Evolutionary conservation across 1,284 basidiomycete species (phyloP).

Genomic region (Agaricales sp.): DNA sequence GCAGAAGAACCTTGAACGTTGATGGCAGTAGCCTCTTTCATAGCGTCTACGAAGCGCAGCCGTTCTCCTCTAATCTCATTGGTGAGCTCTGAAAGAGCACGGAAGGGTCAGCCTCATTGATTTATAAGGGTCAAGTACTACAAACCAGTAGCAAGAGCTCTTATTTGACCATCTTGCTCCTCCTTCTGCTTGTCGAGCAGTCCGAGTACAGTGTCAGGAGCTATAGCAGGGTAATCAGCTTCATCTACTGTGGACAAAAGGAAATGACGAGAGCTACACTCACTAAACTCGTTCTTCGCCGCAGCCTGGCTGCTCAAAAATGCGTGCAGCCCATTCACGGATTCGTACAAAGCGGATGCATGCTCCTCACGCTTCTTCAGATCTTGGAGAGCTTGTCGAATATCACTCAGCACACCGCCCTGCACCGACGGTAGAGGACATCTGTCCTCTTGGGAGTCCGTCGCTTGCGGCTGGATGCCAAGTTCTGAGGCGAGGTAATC

Average conservation of each 20-base stretch:
- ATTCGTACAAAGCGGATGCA: background rate
- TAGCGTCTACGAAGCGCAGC: constrained; percentile 79
- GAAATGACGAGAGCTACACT: constrained; percentile 20
- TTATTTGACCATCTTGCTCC: constrained; percentile 60
- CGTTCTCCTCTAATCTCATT: constrained; percentile 78
- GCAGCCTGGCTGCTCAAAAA: background rate
- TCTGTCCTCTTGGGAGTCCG: constrained; percentile 6
- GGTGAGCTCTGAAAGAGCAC: constrained; percentile 57
- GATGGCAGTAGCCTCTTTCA: constrained; percentile 82
- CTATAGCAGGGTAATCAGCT: constrained; percentile 18
- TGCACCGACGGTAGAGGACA: constrained; percentile 5
- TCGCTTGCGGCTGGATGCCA: constrained; percentile 15
- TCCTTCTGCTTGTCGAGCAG: constrained; percentile 58
- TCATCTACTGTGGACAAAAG: constrained; percentile 1
- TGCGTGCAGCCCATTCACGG: background rate
- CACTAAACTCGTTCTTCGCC: background rate
- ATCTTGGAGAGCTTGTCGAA: background rate
- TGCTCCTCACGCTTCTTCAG: background rate
- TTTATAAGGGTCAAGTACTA: no score
- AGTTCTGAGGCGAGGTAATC: constrained; percentile 50
- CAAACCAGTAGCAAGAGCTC: constrained; percentile 52
- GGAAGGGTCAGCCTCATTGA: no score
- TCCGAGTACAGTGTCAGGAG: constrained; percentile 45
- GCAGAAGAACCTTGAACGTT: constrained; percentile 60
- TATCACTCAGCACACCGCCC: constrained; percentile 4